A percentile compares a stretch with the other conserved stretches of the same genome.
phyloP scores from a whole-genome alignment of 129 eudicot species.

The Silybum marianum region DNA sequence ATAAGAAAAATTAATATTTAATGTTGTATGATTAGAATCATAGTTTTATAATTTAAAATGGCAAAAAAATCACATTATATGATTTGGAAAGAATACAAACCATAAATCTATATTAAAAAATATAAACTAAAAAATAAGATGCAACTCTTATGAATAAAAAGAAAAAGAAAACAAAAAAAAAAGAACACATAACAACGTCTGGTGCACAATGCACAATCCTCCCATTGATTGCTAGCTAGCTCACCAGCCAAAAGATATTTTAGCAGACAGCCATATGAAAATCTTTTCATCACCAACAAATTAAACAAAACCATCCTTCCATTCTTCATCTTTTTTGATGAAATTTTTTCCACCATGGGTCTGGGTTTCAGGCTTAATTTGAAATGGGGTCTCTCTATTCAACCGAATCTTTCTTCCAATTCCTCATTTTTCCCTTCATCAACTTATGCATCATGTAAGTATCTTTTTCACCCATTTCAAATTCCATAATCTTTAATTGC shows the following conservation, averaged over 20 bases:
- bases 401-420: constrained; percentile 52
- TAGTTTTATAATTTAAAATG: too few species aligned
- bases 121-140: too few species aligned
- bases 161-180: background rate
- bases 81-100: too few species aligned
- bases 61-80: too few species aligned
- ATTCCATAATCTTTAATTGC: background rate
- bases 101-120: too few species aligned
- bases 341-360: constrained; percentile 27
- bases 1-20: too few species aligned
- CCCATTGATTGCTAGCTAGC: background rate
- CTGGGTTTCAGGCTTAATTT: constrained; percentile 62
- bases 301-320: constrained; percentile 19
- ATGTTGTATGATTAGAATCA: too few species aligned
- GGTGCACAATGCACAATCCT: constrained; percentile 20
- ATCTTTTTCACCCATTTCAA: constrained; percentile 4
- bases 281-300: constrained; percentile 15
- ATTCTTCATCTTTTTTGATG: constrained; percentile 38
- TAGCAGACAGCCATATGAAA: background rate
- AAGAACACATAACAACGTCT: background rate
- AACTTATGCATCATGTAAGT: constrained; percentile 64
- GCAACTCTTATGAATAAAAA: background rate
- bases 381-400: constrained; percentile 67
- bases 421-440: constrained; percentile 51
- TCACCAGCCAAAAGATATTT: constrained; percentile 21